These are phyloP conservation scores for Ogataea degrootiae DNA, from an alignment of 805 yeast species.

Conservation along the genomic window DNA sequence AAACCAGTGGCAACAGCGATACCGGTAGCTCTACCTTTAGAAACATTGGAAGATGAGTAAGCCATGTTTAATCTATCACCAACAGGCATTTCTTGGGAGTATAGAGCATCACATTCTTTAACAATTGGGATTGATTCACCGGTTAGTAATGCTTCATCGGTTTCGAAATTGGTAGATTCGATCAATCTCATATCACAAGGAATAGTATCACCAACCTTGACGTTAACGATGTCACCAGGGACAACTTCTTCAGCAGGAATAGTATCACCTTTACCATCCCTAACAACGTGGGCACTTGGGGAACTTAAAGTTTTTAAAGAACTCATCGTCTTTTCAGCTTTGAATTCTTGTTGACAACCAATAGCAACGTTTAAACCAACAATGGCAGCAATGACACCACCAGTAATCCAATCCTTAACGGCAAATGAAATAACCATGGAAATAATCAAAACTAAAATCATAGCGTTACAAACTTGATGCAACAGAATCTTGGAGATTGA, in stretches of 20 bases:
- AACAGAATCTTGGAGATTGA: constrained; percentile 51
- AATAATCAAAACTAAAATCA: constrained; percentile 67
- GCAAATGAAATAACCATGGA: constrained; percentile 70
- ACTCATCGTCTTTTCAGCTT: constrained; percentile 77
- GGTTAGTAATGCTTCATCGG: constrained; percentile 83
- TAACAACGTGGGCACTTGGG: constrained; percentile 63
- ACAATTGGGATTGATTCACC: constrained; percentile 83
- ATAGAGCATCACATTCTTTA: constrained; percentile 43
- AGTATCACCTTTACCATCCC: constrained; percentile 53
- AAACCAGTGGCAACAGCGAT: constrained; percentile 66
- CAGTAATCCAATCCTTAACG: constrained; percentile 74
- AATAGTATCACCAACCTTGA: constrained; percentile 67
- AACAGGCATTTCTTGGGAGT: constrained; percentile 44
- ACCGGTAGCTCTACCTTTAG: constrained; percentile 73
- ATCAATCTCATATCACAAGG: constrained; percentile 70
- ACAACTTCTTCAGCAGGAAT: constrained; percentile 62
- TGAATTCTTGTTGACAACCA: constrained; percentile 66
- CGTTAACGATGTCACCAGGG: constrained; percentile 65
- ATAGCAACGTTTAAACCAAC: constrained; percentile 57
- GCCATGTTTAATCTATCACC: constrained; percentile 76
- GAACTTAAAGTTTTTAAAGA: constrained; percentile 62
- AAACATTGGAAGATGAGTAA: constrained; percentile 60
- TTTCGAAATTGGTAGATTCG: constrained; percentile 58
- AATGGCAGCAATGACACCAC: constrained; percentile 73
- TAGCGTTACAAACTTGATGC: constrained; percentile 71